phyloP scores from a whole-genome alignment of 805 yeast species.

The Monosporozyma unispora region DNA sequence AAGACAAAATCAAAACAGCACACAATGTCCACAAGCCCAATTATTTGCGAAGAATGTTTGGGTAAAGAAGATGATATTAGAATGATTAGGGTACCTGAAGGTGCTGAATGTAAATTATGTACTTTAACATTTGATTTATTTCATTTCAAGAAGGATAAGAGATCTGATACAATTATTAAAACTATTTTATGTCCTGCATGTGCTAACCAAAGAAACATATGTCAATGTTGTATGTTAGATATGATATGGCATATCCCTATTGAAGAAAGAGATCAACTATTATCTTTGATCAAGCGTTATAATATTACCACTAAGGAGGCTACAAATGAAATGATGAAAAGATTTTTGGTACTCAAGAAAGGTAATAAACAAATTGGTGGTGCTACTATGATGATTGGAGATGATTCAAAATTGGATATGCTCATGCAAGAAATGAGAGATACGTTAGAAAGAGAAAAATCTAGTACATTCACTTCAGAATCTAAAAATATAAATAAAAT shows the following conservation, averaged over 20 bases:
- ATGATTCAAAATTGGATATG: slow-evolving; percentile 37
- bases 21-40: slow-evolving; percentile 1
- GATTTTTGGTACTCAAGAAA: slow-evolving; percentile 41
- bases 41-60: slow-evolving; percentile 61
- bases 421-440: slow-evolving; percentile 38
- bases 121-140: slow-evolving; percentile 77
- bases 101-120: slow-evolving; percentile 80
- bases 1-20: background rate
- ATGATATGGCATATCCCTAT: slow-evolving; percentile 73
- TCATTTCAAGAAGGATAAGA: slow-evolving; percentile 39
- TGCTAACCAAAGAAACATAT: slow-evolving; percentile 68
- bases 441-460: background rate
- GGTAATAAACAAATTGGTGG: slow-evolving; percentile 37
- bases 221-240: slow-evolving; percentile 84
- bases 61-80: slow-evolving; percentile 40
- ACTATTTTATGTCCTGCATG: slow-evolving; percentile 76
- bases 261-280: slow-evolving; percentile 68
- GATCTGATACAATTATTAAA: slow-evolving; percentile 37
- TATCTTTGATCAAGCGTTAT: slow-evolving; percentile 56
- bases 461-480: background rate
- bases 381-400: slow-evolving; percentile 25
- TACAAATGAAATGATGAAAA: slow-evolving; percentile 43
- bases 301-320: slow-evolving; percentile 34
- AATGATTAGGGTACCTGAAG: slow-evolving; percentile 59
- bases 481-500: background rate